Conservation (phyloP, 495 filamentous ascomycete genomes). For the Mytilinidion resinicola region DNA sequence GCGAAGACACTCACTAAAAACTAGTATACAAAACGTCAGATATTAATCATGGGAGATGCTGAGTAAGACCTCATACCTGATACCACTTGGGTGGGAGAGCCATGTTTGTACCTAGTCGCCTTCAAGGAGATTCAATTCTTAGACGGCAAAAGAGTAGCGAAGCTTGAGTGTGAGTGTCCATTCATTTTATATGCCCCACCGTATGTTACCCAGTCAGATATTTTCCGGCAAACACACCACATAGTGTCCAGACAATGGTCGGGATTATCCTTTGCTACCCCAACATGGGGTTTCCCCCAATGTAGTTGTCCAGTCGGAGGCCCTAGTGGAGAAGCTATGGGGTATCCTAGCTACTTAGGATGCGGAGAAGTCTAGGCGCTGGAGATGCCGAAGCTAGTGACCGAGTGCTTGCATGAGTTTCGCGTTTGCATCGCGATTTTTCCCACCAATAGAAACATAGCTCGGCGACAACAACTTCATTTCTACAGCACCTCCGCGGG, state of each 20-base stretch:
- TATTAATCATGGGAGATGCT: background rate
- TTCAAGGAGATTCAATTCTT: background rate
- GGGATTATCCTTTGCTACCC: too few species aligned
- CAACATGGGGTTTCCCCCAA: too few species aligned
- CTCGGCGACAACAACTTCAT: background rate
- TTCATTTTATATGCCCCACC: conserved; percentile 9
- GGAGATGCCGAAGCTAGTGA: too few species aligned
- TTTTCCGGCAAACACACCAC: too few species aligned
- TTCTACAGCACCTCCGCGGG: background rate
- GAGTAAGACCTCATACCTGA: conserved; percentile 39
- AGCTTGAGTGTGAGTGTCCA: background rate
- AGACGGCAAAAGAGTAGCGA: background rate
- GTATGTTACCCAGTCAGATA: too few species aligned
- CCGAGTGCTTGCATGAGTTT: too few species aligned
- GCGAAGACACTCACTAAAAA: conserved; percentile 39
- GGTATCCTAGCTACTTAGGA: too few species aligned
- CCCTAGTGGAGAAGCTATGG: too few species aligned
- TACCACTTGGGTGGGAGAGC: conserved; percentile 51
- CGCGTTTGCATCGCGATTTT: background rate
- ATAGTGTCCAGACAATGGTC: too few species aligned
- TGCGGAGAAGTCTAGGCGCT: too few species aligned
- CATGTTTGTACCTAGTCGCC: conserved; percentile 30
- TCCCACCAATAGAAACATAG: background rate
- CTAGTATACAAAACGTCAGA: conserved; percentile 10
- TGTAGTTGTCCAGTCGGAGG: too few species aligned